phyloP scores from a whole-genome alignment of 208 protist species.

The Leishmania turanica region DNA sequence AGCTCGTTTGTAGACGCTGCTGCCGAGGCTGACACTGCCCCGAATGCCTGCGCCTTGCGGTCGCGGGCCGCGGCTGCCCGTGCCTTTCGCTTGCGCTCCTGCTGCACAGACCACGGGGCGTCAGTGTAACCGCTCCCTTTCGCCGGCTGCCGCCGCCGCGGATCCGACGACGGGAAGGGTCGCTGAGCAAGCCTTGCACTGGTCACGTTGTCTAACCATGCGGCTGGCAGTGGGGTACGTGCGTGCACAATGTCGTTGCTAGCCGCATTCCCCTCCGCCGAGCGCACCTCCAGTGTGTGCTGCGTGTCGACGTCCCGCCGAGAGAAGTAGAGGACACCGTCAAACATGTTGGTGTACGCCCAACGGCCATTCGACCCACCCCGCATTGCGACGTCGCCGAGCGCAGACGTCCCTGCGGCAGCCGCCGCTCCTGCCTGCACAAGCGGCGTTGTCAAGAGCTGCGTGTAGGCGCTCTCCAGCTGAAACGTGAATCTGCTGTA shows the following conservation, averaged over 20 bases:
- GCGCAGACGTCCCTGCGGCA: neutral
- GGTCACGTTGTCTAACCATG: constrained; percentile 37
- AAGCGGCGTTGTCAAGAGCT: constrained; percentile 1
- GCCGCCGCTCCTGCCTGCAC: neutral
- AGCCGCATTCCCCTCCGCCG: neutral
- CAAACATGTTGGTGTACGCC: constrained; percentile 14
- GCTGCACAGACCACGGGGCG: constrained; percentile 77
- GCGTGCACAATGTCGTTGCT: constrained; percentile 70
- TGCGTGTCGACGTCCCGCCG: constrained; percentile 15
- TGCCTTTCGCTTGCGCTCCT: constrained; percentile 25
- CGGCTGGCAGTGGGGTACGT: constrained; percentile 37
- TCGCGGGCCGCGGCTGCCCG: constrained; percentile 24
- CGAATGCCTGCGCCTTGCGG: constrained; percentile 41
- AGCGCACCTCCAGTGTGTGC: constrained; percentile 22
- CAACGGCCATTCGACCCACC: constrained; percentile 31
- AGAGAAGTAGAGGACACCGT: constrained; percentile 18
- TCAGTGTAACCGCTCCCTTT: constrained; percentile 67
- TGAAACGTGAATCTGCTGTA: constrained; percentile 23
- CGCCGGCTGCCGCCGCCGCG: constrained; percentile 10
- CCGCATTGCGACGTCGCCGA: neutral
- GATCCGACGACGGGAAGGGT: neutral
- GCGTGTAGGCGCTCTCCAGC: constrained; percentile 8
- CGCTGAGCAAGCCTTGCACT: neutral
- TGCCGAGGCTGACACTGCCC: constrained; percentile 21
- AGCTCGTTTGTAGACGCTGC: neutral